Base-by-base conservation (phyloP, 129 eudicot genomes). In the Artemisia tridentata region DNA sequence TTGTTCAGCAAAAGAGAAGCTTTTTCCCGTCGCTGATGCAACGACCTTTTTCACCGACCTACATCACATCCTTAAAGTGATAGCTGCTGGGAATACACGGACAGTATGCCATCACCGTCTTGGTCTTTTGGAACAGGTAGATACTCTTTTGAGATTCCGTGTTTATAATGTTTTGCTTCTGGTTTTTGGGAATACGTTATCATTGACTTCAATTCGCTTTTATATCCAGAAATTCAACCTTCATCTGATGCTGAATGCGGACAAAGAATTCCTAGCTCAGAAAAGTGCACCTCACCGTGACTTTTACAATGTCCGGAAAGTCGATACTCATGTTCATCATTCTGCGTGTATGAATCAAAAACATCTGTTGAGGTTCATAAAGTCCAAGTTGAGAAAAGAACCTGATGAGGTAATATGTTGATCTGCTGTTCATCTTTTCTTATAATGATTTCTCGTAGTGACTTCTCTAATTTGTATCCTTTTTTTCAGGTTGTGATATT, bases 281-380 rank as follows among this genome's bases (percentile, higher is more conserved):
- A 95, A 95, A 79, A 95, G 97, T 83, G 99, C 99, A 46, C 99
- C 99, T n/a, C 99, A 95, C 69, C 96, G 99, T 51, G 97, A 95
- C 78, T 95, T 95, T 23, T 95, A 95, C 60, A 95, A 95, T 76
- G 96, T 95, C 29, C 72, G 99, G 79, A 95, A 95, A 84, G 99
- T 95, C 18, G 99, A 95, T 61, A 95, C 99, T 56, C 99, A 95
- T 76, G 99, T 95, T 65, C 99, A 95, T 80, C 99, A 95, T 80
- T 95, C 99, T 6, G 99, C 99, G 57, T 95, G 99, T 81, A 95
- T 95, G 99, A 95, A 95, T 81, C 99, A 95, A 76, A 95, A 95
- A 69, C 99, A 95, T 86, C 91, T 95, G 74, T 78, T 95, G 77
- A 80, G 93, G 77, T 95, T 95, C 78, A 95, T 95, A 68, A 95